These are phyloP conservation scores for Boletus rubroflammeus DNA, from an alignment of 768 basidiomycete species.

Conservation along the genomic window DNA sequence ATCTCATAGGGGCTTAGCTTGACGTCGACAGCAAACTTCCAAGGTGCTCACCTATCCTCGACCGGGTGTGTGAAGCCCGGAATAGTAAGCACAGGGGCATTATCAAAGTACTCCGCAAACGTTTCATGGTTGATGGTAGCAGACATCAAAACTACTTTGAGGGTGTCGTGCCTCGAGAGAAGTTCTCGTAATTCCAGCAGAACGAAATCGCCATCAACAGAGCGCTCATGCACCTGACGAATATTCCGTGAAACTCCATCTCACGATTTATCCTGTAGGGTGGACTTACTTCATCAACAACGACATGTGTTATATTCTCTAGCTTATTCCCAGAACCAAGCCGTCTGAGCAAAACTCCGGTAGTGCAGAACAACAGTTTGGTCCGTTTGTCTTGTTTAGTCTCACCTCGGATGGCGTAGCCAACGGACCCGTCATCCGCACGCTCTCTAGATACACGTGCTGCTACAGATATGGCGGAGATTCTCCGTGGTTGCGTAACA, in stretches of 20 bases:
- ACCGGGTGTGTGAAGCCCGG: constrained; percentile 83
- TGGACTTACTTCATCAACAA: constrained; percentile 79
- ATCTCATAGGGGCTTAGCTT: constrained; percentile 41
- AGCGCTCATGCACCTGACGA: constrained; percentile 81
- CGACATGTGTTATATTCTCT: constrained; percentile 70
- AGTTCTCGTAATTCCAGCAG: constrained; percentile 81
- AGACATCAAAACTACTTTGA: constrained; percentile 89
- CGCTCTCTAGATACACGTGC: constrained; percentile 83
- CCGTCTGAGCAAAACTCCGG: constrained; percentile 84
- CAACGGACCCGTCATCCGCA: constrained; percentile 71
- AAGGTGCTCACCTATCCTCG: constrained; percentile 54
- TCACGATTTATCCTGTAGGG: background rate
- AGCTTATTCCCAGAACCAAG: constrained; percentile 72
- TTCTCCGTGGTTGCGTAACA: constrained; percentile 84
- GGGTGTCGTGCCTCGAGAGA: constrained; percentile 52
- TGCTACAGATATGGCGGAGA: constrained; percentile 87
- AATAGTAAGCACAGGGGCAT: constrained; percentile 78
- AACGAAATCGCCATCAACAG: constrained; percentile 87
- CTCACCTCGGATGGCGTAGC: constrained; percentile 89
- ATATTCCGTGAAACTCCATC: background rate
- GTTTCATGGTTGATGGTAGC: constrained; percentile 90
- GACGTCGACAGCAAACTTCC: background rate
- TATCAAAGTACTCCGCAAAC: constrained; percentile 79
- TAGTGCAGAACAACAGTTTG: constrained; percentile 86
- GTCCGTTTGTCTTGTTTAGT: constrained; percentile 62